Base-by-base conservation (phyloP, 768 basidiomycete species). In the Tulasnella sp. region DNA sequence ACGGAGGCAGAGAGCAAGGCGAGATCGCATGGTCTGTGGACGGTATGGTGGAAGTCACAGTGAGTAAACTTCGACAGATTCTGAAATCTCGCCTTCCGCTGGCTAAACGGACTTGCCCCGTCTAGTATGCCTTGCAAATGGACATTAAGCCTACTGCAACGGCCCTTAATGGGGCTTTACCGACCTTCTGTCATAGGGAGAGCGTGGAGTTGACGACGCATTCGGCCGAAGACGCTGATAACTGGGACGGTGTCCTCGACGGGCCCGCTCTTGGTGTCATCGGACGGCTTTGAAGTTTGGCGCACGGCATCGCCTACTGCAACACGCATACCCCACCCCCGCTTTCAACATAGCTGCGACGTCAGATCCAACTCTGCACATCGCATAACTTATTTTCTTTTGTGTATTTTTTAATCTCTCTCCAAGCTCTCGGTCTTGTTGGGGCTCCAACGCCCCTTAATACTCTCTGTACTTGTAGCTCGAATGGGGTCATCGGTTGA, bases 221-320 rank as follows among this genome's bases (percentile, higher is more conserved):
- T 19, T 40, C 67, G 12, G 34, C 40, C 34, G 67, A 69, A 44
- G 67, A 69, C 40, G 67, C 67, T 19, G 35, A 42, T 36, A 41
- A 69, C 34, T 42, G 37, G 39, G 67, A 69, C 29, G 67, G 67
- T 19, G 40, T 44, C 11, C 32, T 69, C 19, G 67, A 69, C 29
- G 67, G 67, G 17, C 67, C 67, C 9, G 67, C 67, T 5, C 67
- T 69, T 41, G 67, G 67, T 34, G 35, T 69, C 11, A 69, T 69
- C 26, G 67, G 67, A 7, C 37, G 44, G 35, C 64, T 65, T 19
- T 65, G 42, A 44, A 32, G 14, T 59, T 29, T 11, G 22, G 32
- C 52, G 32, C 7, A 11, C 22, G n/a, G 2, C 11, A 6, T 26
- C 5, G n/a, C 26, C 42, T 17, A 44, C 42, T 16, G 19, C 44